These are phyloP conservation scores for Heritiera littoralis DNA, from an alignment of 345 rosid genomes.

Conservation along the genomic window DNA sequence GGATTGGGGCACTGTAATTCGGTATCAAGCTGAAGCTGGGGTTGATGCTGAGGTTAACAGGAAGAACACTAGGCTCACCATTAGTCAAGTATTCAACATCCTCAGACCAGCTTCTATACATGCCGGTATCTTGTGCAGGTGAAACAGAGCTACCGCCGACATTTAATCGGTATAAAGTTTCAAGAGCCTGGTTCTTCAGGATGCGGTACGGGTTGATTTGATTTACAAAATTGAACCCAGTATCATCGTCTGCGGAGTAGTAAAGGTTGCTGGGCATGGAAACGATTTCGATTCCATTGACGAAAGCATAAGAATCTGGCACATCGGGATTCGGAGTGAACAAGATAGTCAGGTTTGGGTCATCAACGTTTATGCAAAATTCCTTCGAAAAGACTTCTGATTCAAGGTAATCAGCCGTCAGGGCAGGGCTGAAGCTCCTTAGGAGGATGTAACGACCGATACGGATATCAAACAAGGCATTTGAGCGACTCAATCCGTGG, in stretches of 20 bases:
- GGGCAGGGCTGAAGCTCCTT: slow-evolving; percentile 5
- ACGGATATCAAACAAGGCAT: slow-evolving; percentile 30
- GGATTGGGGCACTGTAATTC: slow-evolving; percentile 15
- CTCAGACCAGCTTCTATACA: slow-evolving; percentile 7
- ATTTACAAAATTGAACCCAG: slow-evolving; percentile 27
- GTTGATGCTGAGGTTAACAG: slow-evolving; percentile 9
- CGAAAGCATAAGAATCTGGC: slow-evolving; percentile 31
- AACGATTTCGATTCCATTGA: slow-evolving; percentile 41
- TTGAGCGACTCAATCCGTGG: neutral
- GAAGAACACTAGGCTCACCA: slow-evolving; percentile 15
- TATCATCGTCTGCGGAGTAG: slow-evolving; percentile 13
- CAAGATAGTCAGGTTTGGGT: slow-evolving; percentile 30
- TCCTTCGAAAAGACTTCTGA: neutral
- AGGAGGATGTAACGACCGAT: slow-evolving; percentile 20
- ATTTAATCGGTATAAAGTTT: slow-evolving; percentile 36
- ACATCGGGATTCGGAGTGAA: slow-evolving; percentile 30
- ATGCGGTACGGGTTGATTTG: neutral
- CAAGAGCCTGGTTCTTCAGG: slow-evolving; percentile 21
- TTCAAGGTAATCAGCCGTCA: neutral
- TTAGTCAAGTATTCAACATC: neutral
- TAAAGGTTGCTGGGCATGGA: slow-evolving; percentile 38
- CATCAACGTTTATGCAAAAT: slow-evolving; percentile 9
- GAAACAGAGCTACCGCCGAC: slow-evolving; percentile 28
- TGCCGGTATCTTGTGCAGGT: neutral
- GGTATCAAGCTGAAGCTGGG: slow-evolving; percentile 6